Conservation (phyloP, 208 protist species). For the Leishmania tropica region DNA sequence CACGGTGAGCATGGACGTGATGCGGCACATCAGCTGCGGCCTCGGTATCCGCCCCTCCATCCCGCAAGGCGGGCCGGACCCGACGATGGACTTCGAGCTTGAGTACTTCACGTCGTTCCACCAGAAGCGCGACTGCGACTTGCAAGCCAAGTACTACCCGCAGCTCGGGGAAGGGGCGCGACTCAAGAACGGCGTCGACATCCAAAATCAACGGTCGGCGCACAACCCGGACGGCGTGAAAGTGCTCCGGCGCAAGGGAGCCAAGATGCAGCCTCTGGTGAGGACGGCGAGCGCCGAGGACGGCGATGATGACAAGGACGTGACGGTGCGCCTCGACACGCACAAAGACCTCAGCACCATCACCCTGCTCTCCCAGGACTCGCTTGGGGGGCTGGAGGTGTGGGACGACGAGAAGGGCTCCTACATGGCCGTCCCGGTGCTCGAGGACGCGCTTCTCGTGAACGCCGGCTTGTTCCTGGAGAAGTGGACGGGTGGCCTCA, state of each 20-base stretch:
- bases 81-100: slow-evolving; percentile 64
- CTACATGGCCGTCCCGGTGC: slow-evolving; percentile 75
- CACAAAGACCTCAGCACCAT: slow-evolving; percentile 90
- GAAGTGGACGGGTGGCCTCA: slow-evolving; percentile 84
- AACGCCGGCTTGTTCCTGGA: slow-evolving; percentile 89
- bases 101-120: slow-evolving; percentile 85
- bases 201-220: slow-evolving; percentile 55
- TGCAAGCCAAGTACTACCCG: slow-evolving; percentile 91
- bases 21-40: slow-evolving; percentile 88
- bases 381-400: slow-evolving; percentile 83
- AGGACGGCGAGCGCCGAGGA: slow-evolving; percentile 12
- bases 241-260: slow-evolving; percentile 78
- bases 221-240: slow-evolving; percentile 69
- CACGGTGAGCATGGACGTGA: slow-evolving; percentile 77
- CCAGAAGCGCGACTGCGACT: slow-evolving; percentile 76
- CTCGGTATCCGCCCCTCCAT: slow-evolving; percentile 78
- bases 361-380: slow-evolving; percentile 85
- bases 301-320: slow-evolving; percentile 24
- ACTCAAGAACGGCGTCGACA: slow-evolving; percentile 49
- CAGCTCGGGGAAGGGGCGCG: slow-evolving; percentile 50
- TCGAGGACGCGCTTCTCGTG: slow-evolving; percentile 85
- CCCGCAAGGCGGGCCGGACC: slow-evolving; percentile 67
- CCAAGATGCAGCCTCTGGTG: slow-evolving; percentile 54
- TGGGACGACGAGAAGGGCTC: slow-evolving; percentile 72
- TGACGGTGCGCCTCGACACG: slow-evolving; percentile 67